A percentile compares a stretch with the other conserved stretches of the same genome.
Conservation (phyloP, 352 stramenopile species). For the Phytophthora citricola region DNA sequence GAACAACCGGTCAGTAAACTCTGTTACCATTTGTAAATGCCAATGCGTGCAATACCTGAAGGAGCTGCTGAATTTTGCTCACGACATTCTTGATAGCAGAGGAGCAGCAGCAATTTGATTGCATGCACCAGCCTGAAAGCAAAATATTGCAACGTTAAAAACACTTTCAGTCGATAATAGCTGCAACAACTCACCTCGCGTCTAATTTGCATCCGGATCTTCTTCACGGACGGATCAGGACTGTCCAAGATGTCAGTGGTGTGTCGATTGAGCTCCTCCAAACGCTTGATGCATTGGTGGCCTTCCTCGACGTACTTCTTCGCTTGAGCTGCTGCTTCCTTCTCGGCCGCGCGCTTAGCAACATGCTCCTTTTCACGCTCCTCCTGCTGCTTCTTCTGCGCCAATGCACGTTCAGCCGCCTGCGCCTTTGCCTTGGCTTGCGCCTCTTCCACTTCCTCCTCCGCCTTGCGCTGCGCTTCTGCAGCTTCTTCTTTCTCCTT, state of each 20-base stretch:
- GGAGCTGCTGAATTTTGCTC: conserved; percentile 68
- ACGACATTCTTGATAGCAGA: conserved; percentile 72
- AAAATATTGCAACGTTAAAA: background rate
- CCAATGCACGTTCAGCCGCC: conserved; percentile 33
- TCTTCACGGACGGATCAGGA: conserved; percentile 60
- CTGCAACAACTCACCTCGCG: conserved; percentile 43
- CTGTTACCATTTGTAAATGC: too few species aligned
- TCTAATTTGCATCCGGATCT: conserved; percentile 74
- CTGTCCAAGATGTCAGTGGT: conserved; percentile 59
- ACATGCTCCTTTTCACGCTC: conserved; percentile 44
- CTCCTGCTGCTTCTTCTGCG: conserved; percentile 39
- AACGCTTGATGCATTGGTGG: conserved; percentile 45
- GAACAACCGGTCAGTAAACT: too few species aligned
- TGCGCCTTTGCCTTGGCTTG: conserved; percentile 42
- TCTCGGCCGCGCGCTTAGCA: conserved; percentile 41
- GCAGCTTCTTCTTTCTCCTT: conserved; percentile 38
- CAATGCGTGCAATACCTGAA: conserved; percentile 43
- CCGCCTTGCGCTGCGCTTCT: conserved; percentile 29
- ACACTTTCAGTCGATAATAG: background rate
- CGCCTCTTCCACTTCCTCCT: conserved; percentile 38
- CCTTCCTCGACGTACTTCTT: conserved; percentile 61
- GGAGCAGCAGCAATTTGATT: conserved; percentile 80
- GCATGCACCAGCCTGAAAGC: conserved; percentile 65
- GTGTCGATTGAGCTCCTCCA: conserved; percentile 59
- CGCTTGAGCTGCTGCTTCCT: conserved; percentile 39